Evolutionary conservation across 2,329 filamentous ascomycete species (phyloP).

Genomic region (Delphinella strobiligena): DNA sequence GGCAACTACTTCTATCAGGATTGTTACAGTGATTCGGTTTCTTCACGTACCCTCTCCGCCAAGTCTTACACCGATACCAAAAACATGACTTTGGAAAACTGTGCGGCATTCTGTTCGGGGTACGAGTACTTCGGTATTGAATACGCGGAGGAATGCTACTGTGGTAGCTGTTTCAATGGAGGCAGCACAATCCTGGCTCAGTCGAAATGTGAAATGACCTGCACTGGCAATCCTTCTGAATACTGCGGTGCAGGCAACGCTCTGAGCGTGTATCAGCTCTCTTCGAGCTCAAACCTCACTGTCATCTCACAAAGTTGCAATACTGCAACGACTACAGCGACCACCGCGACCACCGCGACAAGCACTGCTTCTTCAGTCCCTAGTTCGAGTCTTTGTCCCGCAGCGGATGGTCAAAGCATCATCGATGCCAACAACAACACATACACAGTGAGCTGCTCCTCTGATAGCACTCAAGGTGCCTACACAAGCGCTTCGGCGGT

Average conservation of each 20-base stretch:
- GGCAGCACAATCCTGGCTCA: constrained; percentile 9
- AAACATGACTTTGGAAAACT: constrained; percentile 29
- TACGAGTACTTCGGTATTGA: constrained; percentile 29
- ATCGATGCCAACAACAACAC: constrained; percentile 5
- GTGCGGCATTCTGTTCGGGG: constrained; percentile 22
- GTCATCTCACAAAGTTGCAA: constrained; percentile 7
- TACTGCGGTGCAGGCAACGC: constrained; percentile 18
- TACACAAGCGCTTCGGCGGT: constrained; percentile 5
- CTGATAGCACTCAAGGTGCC: constrained; percentile 4
- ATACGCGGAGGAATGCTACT: constrained; percentile 25
- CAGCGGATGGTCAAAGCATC: constrained; percentile 7
- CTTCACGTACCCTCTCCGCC: constrained; percentile 16
- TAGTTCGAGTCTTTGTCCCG: constrained; percentile 11
- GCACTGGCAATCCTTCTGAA: constrained; percentile 16
- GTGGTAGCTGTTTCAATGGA: constrained; percentile 15
- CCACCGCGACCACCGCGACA: constrained; percentile 1
- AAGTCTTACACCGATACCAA: constrained; percentile 14
- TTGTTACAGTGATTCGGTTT: constrained; percentile 20
- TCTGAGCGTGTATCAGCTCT: constrained; percentile 16
- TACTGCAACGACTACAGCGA: constrained; percentile 3
- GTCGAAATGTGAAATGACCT: constrained; percentile 18
- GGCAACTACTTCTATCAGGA: constrained; percentile 15
- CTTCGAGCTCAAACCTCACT: constrained; percentile 5
- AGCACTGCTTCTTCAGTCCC: constrained; percentile 9
- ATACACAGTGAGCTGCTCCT: constrained; percentile 6